Evolutionary conservation across 1,284 basidiomycete genomes (phyloP).

Genomic region (Marasmius fiardii): DNA sequence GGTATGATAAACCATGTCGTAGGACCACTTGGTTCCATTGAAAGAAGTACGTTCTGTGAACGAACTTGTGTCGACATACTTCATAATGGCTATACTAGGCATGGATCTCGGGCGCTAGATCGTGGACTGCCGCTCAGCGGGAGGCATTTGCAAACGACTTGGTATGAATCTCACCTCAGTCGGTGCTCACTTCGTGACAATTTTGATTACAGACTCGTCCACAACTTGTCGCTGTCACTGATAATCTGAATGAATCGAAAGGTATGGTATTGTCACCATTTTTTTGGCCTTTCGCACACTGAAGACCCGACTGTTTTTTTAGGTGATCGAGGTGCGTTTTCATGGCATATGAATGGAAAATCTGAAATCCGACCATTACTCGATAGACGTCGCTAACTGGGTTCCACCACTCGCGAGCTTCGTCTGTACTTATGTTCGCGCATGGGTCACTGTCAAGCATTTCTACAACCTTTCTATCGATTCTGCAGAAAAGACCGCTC

Average conservation of each 20-base stretch:
- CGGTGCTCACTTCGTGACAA: too few species aligned
- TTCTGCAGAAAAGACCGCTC: slow-evolving; percentile 31
- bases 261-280: slow-evolving; percentile 5
- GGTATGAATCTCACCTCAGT: background rate
- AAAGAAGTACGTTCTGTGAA: slow-evolving; percentile 35
- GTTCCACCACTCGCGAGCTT: slow-evolving; percentile 43
- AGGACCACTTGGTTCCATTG: slow-evolving; percentile 52
- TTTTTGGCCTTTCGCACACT: background rate
- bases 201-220: slow-evolving; percentile 31
- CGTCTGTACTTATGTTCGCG: slow-evolving; percentile 43
- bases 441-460: slow-evolving; percentile 50
- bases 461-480: slow-evolving; percentile 45
- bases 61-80: background rate
- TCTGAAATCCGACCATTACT: background rate
- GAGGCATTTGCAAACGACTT: slow-evolving; percentile 52
- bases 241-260: slow-evolving; percentile 20
- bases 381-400: slow-evolving; percentile 43
- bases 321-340: slow-evolving; percentile 15
- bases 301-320: background rate
- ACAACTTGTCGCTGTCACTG: slow-evolving; percentile 47
- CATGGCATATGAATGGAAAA: background rate
- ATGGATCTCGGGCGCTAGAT: slow-evolving; percentile 50
- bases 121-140: slow-evolving; percentile 44
- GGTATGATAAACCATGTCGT: background rate
- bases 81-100: slow-evolving; percentile 26